A percentile compares a stretch with the other conserved stretches of the same genome.
These are phyloP conservation scores for Omphalea diandra DNA, from an alignment of 441 rosid species.

Conservation along the genomic window DNA sequence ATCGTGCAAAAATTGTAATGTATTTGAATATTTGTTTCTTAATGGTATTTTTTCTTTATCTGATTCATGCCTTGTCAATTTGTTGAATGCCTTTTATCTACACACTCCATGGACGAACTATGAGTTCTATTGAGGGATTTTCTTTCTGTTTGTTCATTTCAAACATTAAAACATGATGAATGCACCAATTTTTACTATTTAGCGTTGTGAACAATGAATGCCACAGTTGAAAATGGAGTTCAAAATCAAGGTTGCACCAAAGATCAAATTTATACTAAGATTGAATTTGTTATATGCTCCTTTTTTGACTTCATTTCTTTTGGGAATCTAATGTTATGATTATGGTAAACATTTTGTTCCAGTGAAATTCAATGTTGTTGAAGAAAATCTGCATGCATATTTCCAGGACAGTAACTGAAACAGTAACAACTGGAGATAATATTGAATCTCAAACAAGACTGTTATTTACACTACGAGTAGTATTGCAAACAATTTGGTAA, in stretches of 20 bases:
- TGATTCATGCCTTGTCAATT: conserved; percentile 5
- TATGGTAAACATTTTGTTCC: not conserved
- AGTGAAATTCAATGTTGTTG: not conserved
- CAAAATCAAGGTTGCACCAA: not conserved
- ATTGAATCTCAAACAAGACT: too few relatives aligned
- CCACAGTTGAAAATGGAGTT: not conserved
- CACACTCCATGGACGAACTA: not conserved
- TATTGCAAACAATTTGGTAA: too few relatives aligned
- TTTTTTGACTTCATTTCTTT: not conserved
- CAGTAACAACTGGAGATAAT: not conserved
- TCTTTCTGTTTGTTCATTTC: not conserved
- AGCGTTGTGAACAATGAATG: not conserved
- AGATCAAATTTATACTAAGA: not conserved
- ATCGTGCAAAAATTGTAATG: conserved; percentile 10
- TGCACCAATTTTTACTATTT: not conserved
- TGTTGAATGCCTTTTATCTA: conserved; percentile 16
- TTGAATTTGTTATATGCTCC: conserved; percentile 2
- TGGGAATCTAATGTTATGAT: not conserved
- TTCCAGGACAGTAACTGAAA: not conserved
- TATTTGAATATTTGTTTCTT: conserved; percentile 9
- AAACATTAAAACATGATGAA: not conserved
- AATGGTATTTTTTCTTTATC: conserved; percentile 1
- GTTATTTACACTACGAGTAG: too few relatives aligned
- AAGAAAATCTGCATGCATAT: not conserved
- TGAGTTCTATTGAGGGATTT: not conserved